Conservation (phyloP, 371 early-diverging fungal species). For the Mortierella sp. region DNA sequence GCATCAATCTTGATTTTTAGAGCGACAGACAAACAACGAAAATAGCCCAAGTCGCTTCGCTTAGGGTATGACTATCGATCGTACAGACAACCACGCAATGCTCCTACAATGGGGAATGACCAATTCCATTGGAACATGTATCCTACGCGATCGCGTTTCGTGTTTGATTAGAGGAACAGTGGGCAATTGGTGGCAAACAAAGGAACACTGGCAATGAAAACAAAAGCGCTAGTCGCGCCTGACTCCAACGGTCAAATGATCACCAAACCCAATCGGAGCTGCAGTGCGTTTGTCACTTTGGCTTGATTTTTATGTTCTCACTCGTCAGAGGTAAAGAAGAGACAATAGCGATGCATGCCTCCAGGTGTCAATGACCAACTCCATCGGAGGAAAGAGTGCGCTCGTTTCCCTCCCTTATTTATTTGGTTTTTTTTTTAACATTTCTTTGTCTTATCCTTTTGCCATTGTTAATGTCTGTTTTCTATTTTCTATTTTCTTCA, state of each 20-base stretch:
- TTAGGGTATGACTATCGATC: background rate
- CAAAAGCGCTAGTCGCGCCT: background rate
- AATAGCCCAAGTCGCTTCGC: background rate
- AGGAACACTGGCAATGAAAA: background rate
- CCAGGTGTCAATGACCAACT: background rate
- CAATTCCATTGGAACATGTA: background rate
- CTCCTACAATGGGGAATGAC: background rate
- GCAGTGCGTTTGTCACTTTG: background rate
- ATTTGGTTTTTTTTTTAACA: background rate
- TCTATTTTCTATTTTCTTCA: background rate
- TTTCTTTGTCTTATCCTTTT: background rate
- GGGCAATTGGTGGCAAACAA: constrained; percentile 1
- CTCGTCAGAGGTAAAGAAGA: background rate
- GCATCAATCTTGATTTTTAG: background rate
- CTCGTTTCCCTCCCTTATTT: background rate
- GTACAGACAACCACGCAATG: background rate
- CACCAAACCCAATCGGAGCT: background rate
- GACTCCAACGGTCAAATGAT: no score
- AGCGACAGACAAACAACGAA: background rate
- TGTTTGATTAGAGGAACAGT: background rate
- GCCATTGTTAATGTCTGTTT: background rate
- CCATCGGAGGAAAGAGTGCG: no score
- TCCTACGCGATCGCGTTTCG: background rate
- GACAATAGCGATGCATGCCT: background rate
- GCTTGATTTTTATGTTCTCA: background rate